Conservation (phyloP, 495 filamentous ascomycete genomes). For the Chaetomium tenue region DNA sequence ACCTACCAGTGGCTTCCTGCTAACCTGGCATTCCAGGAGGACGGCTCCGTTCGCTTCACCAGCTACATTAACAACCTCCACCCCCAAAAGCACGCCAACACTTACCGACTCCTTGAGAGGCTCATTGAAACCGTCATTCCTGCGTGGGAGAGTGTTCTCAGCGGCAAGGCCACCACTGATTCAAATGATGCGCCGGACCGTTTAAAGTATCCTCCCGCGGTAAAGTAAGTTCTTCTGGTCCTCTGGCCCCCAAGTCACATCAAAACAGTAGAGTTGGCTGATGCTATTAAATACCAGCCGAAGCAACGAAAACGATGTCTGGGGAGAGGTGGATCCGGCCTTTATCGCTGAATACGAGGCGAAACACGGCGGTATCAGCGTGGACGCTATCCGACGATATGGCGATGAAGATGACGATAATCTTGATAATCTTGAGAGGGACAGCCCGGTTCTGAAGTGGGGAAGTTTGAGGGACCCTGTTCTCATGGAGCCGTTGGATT, state of each 20-base stretch:
- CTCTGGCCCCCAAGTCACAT: no score
- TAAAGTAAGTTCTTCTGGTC: conserved; percentile 1
- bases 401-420: not conserved
- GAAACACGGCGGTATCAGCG: not conserved
- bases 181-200: conserved; percentile 20
- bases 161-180: conserved; percentile 44
- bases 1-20: conserved; percentile 63
- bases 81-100: conserved; percentile 44
- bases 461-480: conserved; percentile 36
- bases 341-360: conserved; percentile 6
- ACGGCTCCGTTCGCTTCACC: conserved; percentile 63
- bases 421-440: not conserved
- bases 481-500: conserved; percentile 13
- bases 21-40: conserved; percentile 47
- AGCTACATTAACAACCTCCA: conserved; percentile 68
- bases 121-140: conserved; percentile 54
- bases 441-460: conserved; percentile 31
- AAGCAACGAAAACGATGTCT: conserved; percentile 23
- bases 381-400: not conserved
- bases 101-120: conserved; percentile 56
- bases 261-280: not conserved
- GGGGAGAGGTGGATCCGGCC: not conserved
- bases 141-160: conserved; percentile 51
- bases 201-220: not conserved
- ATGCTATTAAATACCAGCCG: not conserved